Conservation (phyloP, 257 asterid species). For the Nicotiana noctiflora region DNA sequence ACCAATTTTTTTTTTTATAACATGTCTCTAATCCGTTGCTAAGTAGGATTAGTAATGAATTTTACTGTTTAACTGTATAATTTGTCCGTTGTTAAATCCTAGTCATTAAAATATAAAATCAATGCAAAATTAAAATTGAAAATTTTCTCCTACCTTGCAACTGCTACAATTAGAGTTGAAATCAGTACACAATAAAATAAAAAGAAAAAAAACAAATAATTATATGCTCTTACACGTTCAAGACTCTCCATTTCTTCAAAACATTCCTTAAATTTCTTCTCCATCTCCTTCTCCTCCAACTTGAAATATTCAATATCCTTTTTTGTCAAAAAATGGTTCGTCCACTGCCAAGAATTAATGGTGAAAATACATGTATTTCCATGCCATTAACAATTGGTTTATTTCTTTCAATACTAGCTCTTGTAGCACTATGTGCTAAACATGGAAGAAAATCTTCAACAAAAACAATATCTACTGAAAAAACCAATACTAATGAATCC, state of each 20-base stretch:
- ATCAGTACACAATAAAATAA: not conserved
- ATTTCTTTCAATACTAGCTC: conserved; percentile 42
- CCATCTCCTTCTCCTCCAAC: not conserved
- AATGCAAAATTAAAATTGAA: not conserved
- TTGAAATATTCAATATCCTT: not conserved
- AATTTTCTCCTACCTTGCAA: conserved; percentile 25
- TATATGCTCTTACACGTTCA: not conserved
- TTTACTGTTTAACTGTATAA: no score
- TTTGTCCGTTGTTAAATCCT: no score
- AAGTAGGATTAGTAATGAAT: no score
- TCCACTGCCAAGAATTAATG: conserved; percentile 15
- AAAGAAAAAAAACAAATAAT: not conserved
- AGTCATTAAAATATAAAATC: not conserved
- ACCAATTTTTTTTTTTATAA: no score
- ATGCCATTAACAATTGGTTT: conserved; percentile 49
- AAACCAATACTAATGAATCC: conserved; percentile 4
- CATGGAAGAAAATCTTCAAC: conserved; percentile 28
- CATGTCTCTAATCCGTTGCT: no score
- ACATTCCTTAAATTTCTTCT: not conserved
- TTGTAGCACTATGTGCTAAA: conserved; percentile 56
- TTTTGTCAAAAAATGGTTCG: conserved; percentile 42
- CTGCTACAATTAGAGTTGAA: conserved; percentile 19
- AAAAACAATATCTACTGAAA: not conserved
- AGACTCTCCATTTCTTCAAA: not conserved
- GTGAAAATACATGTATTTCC: conserved; percentile 21